Evolutionary conservation across 495 filamentous ascomycete genomes (phyloP).

Genomic region (Umbilicaria muhlenbergii): DNA sequence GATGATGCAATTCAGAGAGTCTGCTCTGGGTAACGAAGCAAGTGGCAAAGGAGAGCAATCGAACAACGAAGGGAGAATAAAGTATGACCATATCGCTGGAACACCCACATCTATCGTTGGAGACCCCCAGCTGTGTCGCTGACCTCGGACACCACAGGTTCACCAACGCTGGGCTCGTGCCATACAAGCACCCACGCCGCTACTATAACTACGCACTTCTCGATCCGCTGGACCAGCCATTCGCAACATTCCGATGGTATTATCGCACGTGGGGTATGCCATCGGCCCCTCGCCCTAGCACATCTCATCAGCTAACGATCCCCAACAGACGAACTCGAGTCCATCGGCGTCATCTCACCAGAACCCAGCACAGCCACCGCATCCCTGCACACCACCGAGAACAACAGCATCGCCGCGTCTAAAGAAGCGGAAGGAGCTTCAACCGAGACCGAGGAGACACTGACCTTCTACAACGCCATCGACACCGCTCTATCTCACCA

Average conservation of each 20-base stretch:
- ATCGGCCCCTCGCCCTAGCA: not conserved
- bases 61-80: not conserved
- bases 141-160: slow-evolving; percentile 12
- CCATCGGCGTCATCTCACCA: slow-evolving; percentile 6
- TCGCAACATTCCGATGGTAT: slow-evolving; percentile 22
- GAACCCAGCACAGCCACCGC: not conserved
- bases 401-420: no score
- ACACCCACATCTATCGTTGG: no score
- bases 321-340: slow-evolving; percentile 9
- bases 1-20: slow-evolving; percentile 8
- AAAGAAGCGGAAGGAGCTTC: no score
- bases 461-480: no score
- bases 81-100: not conserved
- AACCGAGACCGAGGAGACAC: no score
- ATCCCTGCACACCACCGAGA: not conserved
- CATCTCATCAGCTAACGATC: slow-evolving; percentile 2
- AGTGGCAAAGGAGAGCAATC: slow-evolving; percentile 10
- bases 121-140: not conserved
- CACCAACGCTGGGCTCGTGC: slow-evolving; percentile 17
- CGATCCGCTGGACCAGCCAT: slow-evolving; percentile 26
- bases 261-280: slow-evolving; percentile 15
- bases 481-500: no score
- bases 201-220: slow-evolving; percentile 27
- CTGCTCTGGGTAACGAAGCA: not conserved
- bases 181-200: slow-evolving; percentile 16